These are phyloP conservation scores for Luffa acutangula DNA, from an alignment of 306 rosid genomes.

Conservation along the genomic window DNA sequence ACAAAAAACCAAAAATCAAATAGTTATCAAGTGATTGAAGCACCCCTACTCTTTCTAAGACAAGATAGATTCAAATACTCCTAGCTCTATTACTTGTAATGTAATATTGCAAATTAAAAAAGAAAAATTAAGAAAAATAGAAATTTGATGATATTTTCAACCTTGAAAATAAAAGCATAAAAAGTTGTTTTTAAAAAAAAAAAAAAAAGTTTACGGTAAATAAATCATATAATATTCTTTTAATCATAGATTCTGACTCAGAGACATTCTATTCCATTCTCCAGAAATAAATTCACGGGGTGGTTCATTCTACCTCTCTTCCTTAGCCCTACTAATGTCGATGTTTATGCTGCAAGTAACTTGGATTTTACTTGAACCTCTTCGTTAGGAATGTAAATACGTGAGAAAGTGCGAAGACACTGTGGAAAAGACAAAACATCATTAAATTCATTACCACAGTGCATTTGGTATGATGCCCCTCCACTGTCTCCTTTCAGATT, in stretches of 20 bases:
- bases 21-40: no score
- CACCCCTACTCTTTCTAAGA: no score
- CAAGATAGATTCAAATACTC: no score
- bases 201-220: background rate
- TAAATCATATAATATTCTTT: background rate
- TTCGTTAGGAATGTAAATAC: background rate
- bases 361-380: background rate
- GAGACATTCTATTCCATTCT: background rate
- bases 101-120: background rate
- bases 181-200: background rate
- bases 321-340: conserved; percentile 20
- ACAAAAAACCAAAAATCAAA: no score
- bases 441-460: background rate
- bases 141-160: background rate
- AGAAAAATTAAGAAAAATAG: background rate
- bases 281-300: conserved; percentile 29
- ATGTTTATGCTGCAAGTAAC: conserved; percentile 1
- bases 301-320: conserved; percentile 29
- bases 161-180: background rate
- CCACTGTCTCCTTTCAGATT: background rate
- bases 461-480: background rate
- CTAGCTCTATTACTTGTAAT: no score
- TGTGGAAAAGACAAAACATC: background rate
- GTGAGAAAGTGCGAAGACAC: background rate
- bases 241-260: background rate